Evolutionary conservation across 495 filamentous ascomycete species (phyloP).

Genomic region (Penicillium antarcticum): DNA sequence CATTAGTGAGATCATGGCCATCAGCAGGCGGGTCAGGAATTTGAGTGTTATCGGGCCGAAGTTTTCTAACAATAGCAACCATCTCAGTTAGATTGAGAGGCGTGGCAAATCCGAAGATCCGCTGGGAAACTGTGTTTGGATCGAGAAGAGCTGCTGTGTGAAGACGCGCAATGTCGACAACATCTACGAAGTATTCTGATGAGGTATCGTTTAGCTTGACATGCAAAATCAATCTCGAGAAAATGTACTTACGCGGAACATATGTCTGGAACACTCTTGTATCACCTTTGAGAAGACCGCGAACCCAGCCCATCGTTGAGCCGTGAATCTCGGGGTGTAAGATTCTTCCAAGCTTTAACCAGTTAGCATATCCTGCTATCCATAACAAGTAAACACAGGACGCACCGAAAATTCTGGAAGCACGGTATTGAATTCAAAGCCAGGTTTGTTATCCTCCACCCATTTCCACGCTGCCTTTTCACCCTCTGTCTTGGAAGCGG

Average conservation of each 20-base stretch:
- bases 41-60: slow-evolving; percentile 17
- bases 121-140: slow-evolving; percentile 34
- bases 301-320: slow-evolving; percentile 2
- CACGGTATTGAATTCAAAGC: slow-evolving; percentile 49
- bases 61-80: slow-evolving; percentile 9
- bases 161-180: slow-evolving; percentile 46
- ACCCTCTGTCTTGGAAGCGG: slow-evolving; percentile 50
- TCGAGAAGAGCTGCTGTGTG: slow-evolving; percentile 47
- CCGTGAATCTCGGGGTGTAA: background rate
- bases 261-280: background rate
- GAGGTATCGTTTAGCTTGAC: background rate
- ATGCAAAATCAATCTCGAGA: background rate
- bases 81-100: slow-evolving; percentile 16
- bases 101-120: slow-evolving; percentile 37
- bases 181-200: slow-evolving; percentile 42
- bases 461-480: slow-evolving; percentile 55
- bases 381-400: background rate
- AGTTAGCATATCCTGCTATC: background rate
- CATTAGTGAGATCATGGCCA: slow-evolving; percentile 8
- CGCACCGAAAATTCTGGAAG: slow-evolving; percentile 43
- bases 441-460: slow-evolving; percentile 42
- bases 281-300: slow-evolving; percentile 25
- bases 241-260: background rate
- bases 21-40: slow-evolving; percentile 13
- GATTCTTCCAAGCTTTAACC: slow-evolving; percentile 1